A percentile compares a stretch with the other conserved stretches of the same genome.
Evolutionary conservation across 768 basidiomycete genomes (phyloP).

Genomic region (Pleurotus eryngii): DNA sequence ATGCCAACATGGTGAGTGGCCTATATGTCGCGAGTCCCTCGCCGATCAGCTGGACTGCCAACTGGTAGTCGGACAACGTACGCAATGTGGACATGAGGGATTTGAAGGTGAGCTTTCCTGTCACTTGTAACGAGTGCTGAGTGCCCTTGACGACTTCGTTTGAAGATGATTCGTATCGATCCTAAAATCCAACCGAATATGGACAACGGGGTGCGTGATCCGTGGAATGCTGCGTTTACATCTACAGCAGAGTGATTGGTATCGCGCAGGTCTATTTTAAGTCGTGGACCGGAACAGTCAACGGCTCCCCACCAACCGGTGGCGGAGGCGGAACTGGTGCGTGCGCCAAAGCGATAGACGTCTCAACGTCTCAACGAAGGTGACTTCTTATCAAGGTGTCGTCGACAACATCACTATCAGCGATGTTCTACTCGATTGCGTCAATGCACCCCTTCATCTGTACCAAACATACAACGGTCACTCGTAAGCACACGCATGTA

Average conservation of each 20-base stretch:
- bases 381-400: constrained; percentile 26
- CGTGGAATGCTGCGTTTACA: neutral
- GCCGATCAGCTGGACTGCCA: neutral
- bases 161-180: constrained; percentile 44
- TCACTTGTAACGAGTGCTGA: no score
- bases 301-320: constrained; percentile 51
- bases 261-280: constrained; percentile 49
- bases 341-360: constrained; percentile 2
- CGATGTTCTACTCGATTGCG: constrained; percentile 44
- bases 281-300: constrained; percentile 49
- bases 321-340: constrained; percentile 52
- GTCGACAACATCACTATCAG: constrained; percentile 41
- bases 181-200: constrained; percentile 54
- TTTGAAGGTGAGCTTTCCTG: constrained; percentile 29
- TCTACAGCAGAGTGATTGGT: neutral
- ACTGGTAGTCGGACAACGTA: constrained; percentile 49
- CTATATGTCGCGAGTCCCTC: neutral
- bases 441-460: constrained; percentile 42
- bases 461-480: constrained; percentile 51
- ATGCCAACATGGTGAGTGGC: constrained; percentile 41
- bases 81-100: constrained; percentile 48
- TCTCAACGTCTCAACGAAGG: neutral
- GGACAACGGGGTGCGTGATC: constrained; percentile 40
- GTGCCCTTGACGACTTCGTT: neutral
- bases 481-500: constrained; percentile 25